Evolutionary conservation across 345 rosid genomes (phyloP), one percentile per base, ranked within the genome.

Genomic region (Brassica juncea): DNA sequence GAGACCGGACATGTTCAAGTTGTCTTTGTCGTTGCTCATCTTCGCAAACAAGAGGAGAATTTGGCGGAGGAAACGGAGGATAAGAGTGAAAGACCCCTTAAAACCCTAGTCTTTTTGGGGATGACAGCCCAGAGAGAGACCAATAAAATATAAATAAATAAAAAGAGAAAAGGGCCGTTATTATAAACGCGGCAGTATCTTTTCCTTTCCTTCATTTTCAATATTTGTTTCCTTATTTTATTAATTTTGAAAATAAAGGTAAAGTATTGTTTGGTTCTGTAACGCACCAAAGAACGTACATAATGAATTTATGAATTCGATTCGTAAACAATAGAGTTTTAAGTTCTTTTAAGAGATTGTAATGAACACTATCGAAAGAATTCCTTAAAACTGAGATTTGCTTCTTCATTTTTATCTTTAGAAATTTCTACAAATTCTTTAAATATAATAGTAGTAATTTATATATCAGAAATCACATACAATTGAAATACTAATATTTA

Each of bases 1-100:
- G 85, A 95, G 97, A 90, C 85, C 99, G 57, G 88, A 21, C 87
- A 93, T 82, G 83, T 58, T 84, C 84, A 95, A 78, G 84, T 49
- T 87, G 57, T 82, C 90, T 62, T 88, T 90, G 72, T 88, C 89
- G 80, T 66, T 84, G 84, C 91, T 88, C 99, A 93, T 91, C 77
- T 52, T 52, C 57, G 57, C 21, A 52, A 52, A 70, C 72, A 73
- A 58, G 67, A 58, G 37, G 66, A 75, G 80, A 70, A n/a, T 68
- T 54, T 25, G 66, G 15, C 52, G 57, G 52, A 54, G 39, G 77
- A 66, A 39, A 74, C 70, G 32, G 71, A 34, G 47, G 72, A 68
- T 58, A 55, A 61, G 47, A 47, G 5, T 14, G 54, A 55, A 16
- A 74, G 54, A 47, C 54, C 54, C 54, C 72, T 66, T 77, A 80